Evolutionary conservation across 495 filamentous ascomycete species (phyloP).

Genomic region (Daldinia grandis): DNA sequence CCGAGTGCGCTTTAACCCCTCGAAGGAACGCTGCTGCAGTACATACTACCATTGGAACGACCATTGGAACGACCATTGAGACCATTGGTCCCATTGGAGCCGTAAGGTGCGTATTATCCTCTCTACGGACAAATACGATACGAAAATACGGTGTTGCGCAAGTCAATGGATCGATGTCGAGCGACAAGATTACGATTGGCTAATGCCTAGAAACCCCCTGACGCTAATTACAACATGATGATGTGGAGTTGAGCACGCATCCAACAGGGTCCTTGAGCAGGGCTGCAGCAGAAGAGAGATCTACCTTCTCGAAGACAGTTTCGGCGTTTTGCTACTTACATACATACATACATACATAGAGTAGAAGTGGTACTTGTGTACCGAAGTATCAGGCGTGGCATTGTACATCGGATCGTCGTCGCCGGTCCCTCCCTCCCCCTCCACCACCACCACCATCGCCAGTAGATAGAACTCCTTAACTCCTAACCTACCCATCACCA

Average conservation of each 20-base stretch:
- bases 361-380: constrained; percentile 10
- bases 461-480: constrained; percentile 1
- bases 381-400: background rate
- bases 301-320: constrained; percentile 41
- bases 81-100: background rate
- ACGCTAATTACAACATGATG: constrained; percentile 42
- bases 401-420: constrained; percentile 16
- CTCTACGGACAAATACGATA: constrained; percentile 37
- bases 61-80: background rate
- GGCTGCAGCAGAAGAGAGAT: constrained; percentile 44
- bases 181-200: constrained; percentile 42
- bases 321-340: constrained; percentile 37
- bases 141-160: constrained; percentile 45
- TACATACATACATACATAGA: too few relatives aligned
- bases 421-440: background rate
- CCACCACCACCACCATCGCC: background rate
- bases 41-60: too few relatives aligned
- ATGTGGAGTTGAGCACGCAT: constrained; percentile 40
- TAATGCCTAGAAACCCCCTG: constrained; percentile 29
- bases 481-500: background rate
- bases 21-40: background rate
- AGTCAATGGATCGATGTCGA: constrained; percentile 43
- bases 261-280: constrained; percentile 40
- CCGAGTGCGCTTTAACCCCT: background rate
- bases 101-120: background rate